Conservation (phyloP, 2,329 filamentous ascomycete genomes). For the Colletotrichum lini region DNA sequence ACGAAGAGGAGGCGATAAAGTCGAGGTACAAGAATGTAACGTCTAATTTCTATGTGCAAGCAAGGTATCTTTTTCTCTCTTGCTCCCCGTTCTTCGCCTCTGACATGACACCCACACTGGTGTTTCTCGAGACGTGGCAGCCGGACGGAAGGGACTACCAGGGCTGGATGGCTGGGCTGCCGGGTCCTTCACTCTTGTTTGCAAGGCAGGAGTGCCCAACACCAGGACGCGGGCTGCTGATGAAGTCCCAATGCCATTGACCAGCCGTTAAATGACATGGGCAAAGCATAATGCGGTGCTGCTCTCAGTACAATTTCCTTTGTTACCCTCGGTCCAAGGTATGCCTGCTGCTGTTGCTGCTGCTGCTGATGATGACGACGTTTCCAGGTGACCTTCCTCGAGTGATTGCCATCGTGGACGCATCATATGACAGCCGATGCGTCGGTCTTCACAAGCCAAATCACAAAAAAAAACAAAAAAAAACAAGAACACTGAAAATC, state of each 20-base stretch:
- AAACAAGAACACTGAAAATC: background rate
- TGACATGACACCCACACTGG: background rate
- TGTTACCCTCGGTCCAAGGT: background rate
- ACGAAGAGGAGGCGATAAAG: constrained; percentile 24
- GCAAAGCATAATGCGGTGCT: background rate
- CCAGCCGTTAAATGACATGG: background rate
- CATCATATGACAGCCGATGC: background rate
- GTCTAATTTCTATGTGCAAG: background rate
- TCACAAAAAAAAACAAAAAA: background rate
- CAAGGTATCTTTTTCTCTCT: background rate
- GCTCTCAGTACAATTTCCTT: background rate
- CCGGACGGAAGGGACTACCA: constrained; percentile 8
- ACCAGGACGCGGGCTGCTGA: background rate
- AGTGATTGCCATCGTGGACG: background rate
- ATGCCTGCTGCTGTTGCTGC: no score
- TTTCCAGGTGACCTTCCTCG: background rate
- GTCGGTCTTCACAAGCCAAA: constrained; percentile 1
- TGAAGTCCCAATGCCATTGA: background rate
- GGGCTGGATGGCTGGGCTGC: background rate
- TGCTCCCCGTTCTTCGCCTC: no score
- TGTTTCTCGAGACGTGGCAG: background rate
- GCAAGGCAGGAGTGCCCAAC: background rate
- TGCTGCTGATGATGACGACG: background rate
- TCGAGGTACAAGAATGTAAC: constrained; percentile 2
- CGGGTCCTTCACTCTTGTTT: background rate